Conservation (phyloP, 1,284 basidiomycete species). For the Coniferiporia weirii region DNA sequence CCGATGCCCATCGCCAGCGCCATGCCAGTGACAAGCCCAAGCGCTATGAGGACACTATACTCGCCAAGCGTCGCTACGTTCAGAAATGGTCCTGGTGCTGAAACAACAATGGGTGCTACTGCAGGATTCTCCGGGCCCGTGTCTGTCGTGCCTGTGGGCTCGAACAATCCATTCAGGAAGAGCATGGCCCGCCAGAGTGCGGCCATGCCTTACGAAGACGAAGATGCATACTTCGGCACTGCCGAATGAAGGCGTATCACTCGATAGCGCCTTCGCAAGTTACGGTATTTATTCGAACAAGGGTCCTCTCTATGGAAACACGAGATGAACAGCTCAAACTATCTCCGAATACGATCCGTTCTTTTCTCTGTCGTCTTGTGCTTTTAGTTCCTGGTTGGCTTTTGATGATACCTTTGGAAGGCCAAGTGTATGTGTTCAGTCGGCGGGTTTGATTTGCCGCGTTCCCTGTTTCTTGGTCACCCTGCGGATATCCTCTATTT, state of each 20-base stretch:
- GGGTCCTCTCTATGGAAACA: not conserved
- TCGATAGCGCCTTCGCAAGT: not conserved
- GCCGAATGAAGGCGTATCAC: not conserved
- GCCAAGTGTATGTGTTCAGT: no score
- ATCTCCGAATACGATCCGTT: not conserved
- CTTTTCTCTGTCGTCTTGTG: not conserved
- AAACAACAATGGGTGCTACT: not conserved
- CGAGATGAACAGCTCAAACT: not conserved
- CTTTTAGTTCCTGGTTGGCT: not conserved
- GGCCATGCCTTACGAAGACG: constrained; percentile 29
- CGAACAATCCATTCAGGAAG: constrained; percentile 27
- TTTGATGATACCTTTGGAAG: not conserved
- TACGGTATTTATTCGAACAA: not conserved
- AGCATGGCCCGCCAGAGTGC: constrained; percentile 27
- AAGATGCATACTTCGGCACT: constrained; percentile 26
- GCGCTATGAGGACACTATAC: constrained; percentile 33
- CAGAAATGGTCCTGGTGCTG: constrained; percentile 8
- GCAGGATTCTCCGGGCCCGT: not conserved
- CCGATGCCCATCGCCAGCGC: constrained; percentile 17
- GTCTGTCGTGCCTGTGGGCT: not conserved
- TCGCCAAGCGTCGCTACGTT: constrained; percentile 25
- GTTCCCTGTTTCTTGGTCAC: not conserved
- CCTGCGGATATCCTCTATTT: not conserved
- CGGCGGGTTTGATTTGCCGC: no score
- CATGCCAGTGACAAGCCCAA: constrained; percentile 26